A percentile compares a stretch with the other conserved stretches of the same genome.
phyloP scores from a whole-genome alignment of 352 stramenopile genomes.

The Globisporangium solare region DNA sequence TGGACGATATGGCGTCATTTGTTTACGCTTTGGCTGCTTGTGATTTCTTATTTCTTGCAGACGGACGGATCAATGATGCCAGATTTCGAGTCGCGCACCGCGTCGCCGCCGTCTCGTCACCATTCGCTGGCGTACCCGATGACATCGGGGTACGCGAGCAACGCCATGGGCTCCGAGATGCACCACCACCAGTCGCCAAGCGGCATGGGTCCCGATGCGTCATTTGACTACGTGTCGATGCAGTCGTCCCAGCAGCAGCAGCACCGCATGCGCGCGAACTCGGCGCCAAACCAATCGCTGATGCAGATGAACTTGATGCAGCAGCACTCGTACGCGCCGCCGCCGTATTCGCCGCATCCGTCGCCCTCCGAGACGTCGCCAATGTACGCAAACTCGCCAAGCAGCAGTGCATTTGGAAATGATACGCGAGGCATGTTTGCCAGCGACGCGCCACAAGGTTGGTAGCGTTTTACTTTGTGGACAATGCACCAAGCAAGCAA shows the following conservation, averaged over 20 bases:
- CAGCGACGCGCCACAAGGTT: constrained; percentile 14
- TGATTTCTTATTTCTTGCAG: constrained; percentile 14
- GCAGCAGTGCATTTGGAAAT: constrained; percentile 5
- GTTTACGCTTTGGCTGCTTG: constrained; percentile 6
- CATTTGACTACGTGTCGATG: constrained; percentile 49
- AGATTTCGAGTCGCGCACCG: constrained; percentile 38
- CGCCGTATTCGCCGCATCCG: constrained; percentile 5
- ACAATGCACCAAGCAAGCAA: not conserved
- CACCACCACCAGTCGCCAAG: constrained; percentile 2
- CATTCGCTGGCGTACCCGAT: constrained; percentile 44
- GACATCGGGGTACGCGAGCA: constrained; percentile 24
- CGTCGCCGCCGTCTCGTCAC: constrained; percentile 29
- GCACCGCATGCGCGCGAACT: constrained; percentile 8
- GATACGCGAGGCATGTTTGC: constrained; percentile 12
- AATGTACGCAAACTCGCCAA: constrained; percentile 6
- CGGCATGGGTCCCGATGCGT: constrained; percentile 16
- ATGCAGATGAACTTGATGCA: constrained; percentile 19
- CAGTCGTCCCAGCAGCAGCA: constrained; percentile 25
- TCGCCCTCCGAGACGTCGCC: constrained; percentile 1
- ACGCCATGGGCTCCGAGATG: constrained; percentile 25
- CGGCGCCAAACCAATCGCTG: constrained; percentile 3
- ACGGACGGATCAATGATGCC: constrained; percentile 20
- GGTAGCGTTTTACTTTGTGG: not conserved
- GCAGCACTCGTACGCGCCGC: constrained; percentile 10
- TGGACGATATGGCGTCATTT: not conserved